A percentile compares a stretch with the other conserved stretches of the same genome.
Conservation (phyloP, 2,329 filamentous ascomycete genomes). For the Exophiala sideris region DNA sequence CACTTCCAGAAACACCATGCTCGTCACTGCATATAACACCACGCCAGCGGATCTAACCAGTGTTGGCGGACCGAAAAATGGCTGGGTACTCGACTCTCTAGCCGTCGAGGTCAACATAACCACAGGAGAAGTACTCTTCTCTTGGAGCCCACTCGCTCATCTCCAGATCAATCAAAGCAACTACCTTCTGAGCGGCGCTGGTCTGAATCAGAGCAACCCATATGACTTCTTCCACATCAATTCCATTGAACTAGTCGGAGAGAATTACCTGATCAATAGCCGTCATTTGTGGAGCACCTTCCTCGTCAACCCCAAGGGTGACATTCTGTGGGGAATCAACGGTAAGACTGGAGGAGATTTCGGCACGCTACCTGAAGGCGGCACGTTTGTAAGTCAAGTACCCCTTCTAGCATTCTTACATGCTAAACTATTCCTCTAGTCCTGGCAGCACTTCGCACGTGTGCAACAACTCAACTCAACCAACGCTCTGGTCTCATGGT, state of each 20-base stretch:
- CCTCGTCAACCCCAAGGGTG: conserved; percentile 5
- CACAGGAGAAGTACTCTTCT: conserved; percentile 33
- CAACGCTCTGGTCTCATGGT: neutral
- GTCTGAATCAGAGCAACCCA: conserved; percentile 20
- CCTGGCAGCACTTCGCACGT: conserved; percentile 10
- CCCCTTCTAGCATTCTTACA: neutral
- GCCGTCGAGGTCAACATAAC: conserved; percentile 35
- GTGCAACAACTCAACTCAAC: neutral
- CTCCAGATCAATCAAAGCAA: conserved; percentile 34
- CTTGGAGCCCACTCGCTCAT: conserved; percentile 36
- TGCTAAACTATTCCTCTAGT: neutral
- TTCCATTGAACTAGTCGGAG: conserved; percentile 9
- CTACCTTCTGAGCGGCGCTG: neutral
- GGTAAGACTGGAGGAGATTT: conserved; percentile 8
- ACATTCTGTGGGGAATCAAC: conserved; percentile 11
- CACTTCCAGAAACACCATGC: conserved; percentile 34
- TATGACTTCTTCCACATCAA: conserved; percentile 57
- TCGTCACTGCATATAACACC: conserved; percentile 37
- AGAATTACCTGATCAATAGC: conserved; percentile 9
- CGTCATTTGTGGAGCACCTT: conserved; percentile 9
- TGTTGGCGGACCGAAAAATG: conserved; percentile 30
- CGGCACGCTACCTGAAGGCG: conserved; percentile 6
- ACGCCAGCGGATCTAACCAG: conserved; percentile 32
- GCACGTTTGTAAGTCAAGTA: conserved; percentile 1
- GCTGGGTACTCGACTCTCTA: conserved; percentile 32